phyloP scores from a whole-genome alignment of 768 basidiomycete genomes.

The Sporobolomyces roseus region DNA sequence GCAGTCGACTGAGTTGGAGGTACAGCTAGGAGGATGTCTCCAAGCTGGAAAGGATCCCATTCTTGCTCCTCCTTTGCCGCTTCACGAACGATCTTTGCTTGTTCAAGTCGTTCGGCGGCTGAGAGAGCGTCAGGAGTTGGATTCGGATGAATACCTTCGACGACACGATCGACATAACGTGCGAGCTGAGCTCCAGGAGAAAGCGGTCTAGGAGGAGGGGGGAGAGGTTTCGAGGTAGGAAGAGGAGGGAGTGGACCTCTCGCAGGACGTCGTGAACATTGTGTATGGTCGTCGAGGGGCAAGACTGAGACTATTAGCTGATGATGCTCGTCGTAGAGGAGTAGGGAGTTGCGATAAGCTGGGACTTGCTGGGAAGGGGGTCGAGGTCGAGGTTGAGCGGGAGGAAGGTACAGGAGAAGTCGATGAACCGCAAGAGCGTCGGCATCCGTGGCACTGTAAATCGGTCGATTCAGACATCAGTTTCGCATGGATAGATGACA shows the following conservation, averaged over 20 bases:
- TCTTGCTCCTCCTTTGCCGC: neutral
- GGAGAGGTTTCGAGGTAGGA: neutral
- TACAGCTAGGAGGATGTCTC: neutral
- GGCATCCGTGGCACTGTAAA: conserved; percentile 15
- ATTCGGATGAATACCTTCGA: neutral
- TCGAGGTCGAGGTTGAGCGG: neutral
- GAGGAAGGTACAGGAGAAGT: conserved; percentile 6
- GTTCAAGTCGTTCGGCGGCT: conserved; percentile 4
- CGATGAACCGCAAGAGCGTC: conserved; percentile 8
- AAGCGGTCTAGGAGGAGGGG: neutral
- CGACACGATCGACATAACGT: conserved; percentile 13
- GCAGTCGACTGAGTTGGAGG: neutral
- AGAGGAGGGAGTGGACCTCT: neutral
- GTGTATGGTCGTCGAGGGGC: neutral
- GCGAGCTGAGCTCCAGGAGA: conserved; percentile 11
- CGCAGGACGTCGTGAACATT: neutral
- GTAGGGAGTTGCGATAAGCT: conserved; percentile 9
- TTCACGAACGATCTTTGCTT: neutral
- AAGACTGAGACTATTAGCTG: conserved; percentile 1
- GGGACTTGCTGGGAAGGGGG: neutral
- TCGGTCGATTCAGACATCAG: neutral
- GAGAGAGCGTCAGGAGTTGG: conserved; percentile 8
- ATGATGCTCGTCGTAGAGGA: neutral
- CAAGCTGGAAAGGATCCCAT: conserved; percentile 3
- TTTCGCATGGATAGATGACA: too few species aligned